Base-by-base conservation (phyloP, 2,329 filamentous ascomycete species). In the Fusarium sp. region DNA sequence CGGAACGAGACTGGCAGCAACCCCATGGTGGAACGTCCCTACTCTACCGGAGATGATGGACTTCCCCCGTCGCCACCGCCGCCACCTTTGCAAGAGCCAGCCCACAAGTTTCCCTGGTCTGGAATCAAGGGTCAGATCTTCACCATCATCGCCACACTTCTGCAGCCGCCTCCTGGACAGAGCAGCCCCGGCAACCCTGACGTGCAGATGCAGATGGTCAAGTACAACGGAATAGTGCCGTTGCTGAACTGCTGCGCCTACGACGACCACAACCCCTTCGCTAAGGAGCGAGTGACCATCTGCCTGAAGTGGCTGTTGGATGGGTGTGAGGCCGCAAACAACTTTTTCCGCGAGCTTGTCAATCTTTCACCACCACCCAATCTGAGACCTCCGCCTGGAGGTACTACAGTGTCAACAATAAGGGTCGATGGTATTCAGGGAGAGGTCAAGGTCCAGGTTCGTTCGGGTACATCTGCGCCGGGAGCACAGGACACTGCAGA, bases 41-140 rank as follows among this genome's bases (percentile, higher is more conserved):
- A 93, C 68, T 76, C 80, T n/a, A 79, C 79, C 18, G 80, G 63
- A 27, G 76, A 77, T 14, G 80, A 81, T 45, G 75, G 75, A 29
- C 71, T 72, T 6, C 75, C 80, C 1, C 78, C 74, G 79, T 91
- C 71, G 80, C 83, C 81, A 40, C 83, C 83, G 33, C 79, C 81
- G 13, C 82, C 83, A 16, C 80, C 81, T 2, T 84, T 93, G 84
- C 83, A 97, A 66, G 90, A 92, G 42, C 87, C 88, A 1, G 89
- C 91, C 0, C 86, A 91, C 80, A 90, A 90, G 77, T 92, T 91
- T 78, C 87, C 91, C 0, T 92, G 91, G 91, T 84, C 88, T 1
- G 89, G 97, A 65, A 92, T 98, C 78, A 98, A 98, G 85, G 97
- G 95, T 58, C 91, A 98, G 68, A 95, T 97, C 47, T 93, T 98